Percentiles rank a stretch among this genome's conserved stretches.
Evolutionary conservation across 805 yeast genomes (phyloP).

Genomic region (Cyberlindnera bimundalis): DNA sequence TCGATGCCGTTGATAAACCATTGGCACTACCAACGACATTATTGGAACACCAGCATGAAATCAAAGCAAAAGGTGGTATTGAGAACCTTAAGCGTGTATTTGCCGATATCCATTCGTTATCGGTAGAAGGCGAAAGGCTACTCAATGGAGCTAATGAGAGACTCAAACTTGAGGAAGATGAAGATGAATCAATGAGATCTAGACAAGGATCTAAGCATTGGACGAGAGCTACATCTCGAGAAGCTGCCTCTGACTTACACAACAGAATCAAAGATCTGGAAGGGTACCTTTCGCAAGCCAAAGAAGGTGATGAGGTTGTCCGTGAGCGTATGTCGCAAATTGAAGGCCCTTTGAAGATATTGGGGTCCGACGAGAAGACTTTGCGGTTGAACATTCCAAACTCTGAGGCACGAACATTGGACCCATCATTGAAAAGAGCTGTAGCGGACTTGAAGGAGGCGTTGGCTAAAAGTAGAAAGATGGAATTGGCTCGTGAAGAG

Average conservation of each 20-base stretch:
- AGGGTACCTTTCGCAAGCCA: conserved; percentile 53
- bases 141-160: conserved; percentile 45
- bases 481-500: conserved; percentile 37
- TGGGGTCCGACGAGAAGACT: conserved; percentile 34
- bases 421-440: conserved; percentile 35
- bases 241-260: conserved; percentile 39
- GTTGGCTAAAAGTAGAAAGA: conserved; percentile 30
- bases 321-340: conserved; percentile 44
- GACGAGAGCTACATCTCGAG: conserved; percentile 46
- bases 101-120: conserved; percentile 42
- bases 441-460: conserved; percentile 33
- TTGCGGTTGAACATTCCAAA: conserved; percentile 31
- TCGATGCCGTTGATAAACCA: conserved; percentile 57
- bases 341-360: conserved; percentile 41
- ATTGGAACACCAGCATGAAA: conserved; percentile 50
- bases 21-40: conserved; percentile 56
- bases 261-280: conserved; percentile 43
- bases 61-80: conserved; percentile 52
- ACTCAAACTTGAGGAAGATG: conserved; percentile 48
- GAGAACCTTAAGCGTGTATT: conserved; percentile 39
- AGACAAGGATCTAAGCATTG: conserved; percentile 53
- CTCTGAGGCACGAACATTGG: conserved; percentile 28
- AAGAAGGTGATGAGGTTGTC: conserved; percentile 56
- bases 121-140: conserved; percentile 38
- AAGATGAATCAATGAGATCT: conserved; percentile 50